phyloP scores from a whole-genome alignment of 495 filamentous ascomycete species.

The Lentithecium fluviatile region DNA sequence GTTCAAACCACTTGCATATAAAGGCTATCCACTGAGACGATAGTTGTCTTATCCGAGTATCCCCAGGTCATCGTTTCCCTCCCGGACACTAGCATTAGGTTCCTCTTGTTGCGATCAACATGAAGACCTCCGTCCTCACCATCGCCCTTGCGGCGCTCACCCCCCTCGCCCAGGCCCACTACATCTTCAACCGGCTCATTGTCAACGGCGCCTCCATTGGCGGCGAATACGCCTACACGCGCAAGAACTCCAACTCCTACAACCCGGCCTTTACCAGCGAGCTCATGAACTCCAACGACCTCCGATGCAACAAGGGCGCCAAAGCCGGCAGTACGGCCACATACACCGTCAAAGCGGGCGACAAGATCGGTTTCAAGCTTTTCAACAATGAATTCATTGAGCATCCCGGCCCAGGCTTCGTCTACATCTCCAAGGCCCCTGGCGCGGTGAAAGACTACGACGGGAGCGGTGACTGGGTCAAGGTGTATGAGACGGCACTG shows the following conservation, averaged over 20 bases:
- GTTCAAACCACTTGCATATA: too few relatives aligned
- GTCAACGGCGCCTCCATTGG: slow-evolving; percentile 34
- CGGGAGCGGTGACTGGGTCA: slow-evolving; percentile 36
- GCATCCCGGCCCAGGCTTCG: slow-evolving; percentile 33
- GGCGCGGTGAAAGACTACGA: slow-evolving; percentile 29
- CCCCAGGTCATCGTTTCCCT: neutral
- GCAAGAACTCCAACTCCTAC: slow-evolving; percentile 35
- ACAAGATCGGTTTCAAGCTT: slow-evolving; percentile 35
- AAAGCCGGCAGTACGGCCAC: slow-evolving; percentile 19
- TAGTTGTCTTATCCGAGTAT: neutral
- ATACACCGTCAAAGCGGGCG: slow-evolving; percentile 34
- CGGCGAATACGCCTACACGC: slow-evolving; percentile 34
- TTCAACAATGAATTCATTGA: slow-evolving; percentile 37
- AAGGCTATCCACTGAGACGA: too few relatives aligned
- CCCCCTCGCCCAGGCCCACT: slow-evolving; percentile 22
- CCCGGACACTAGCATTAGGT: neutral
- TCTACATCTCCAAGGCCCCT: slow-evolving; percentile 35
- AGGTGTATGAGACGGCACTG: slow-evolving; percentile 28
- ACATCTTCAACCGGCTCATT: slow-evolving; percentile 37
- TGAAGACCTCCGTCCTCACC: slow-evolving; percentile 13
- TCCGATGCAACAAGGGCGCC: slow-evolving; percentile 37
- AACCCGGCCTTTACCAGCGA: slow-evolving; percentile 27
- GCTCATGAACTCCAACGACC: slow-evolving; percentile 28
- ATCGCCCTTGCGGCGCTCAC: slow-evolving; percentile 10
- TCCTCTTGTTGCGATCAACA: neutral